phyloP scores from a whole-genome alignment of 305 asterid species.

The Salvia sclarea region DNA sequence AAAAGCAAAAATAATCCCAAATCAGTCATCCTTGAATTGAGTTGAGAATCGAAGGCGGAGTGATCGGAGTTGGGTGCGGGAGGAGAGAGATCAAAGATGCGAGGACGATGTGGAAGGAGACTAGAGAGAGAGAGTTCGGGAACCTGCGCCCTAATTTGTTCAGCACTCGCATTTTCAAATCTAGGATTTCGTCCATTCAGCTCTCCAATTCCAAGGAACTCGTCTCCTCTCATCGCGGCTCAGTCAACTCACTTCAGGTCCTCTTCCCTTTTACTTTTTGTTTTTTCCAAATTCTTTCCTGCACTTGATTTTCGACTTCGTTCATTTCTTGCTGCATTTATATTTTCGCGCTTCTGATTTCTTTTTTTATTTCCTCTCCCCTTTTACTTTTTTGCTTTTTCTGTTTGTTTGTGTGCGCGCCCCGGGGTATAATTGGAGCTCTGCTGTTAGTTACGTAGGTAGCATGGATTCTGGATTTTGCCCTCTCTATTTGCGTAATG shows the following conservation, averaged over 20 bases:
- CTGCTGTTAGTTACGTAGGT: background rate
- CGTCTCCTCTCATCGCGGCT: slow-evolving; percentile 83
- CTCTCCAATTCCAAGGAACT: slow-evolving; percentile 92
- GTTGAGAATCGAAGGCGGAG: slow-evolving; percentile 34
- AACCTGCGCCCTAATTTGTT: slow-evolving; percentile 82
- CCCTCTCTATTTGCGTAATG: background rate
- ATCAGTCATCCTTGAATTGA: slow-evolving; percentile 11
- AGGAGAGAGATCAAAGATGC: slow-evolving; percentile 71
- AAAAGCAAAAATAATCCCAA: background rate
- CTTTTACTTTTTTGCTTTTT: no score
- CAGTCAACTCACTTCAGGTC: slow-evolving; percentile 94
- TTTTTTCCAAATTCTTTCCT: no score
- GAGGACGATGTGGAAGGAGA: slow-evolving; percentile 99
- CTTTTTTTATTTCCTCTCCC: background rate
- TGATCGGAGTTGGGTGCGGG: slow-evolving; percentile 31
- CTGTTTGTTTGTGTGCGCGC: background rate
- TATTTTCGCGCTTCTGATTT: background rate
- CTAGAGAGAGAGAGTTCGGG: slow-evolving; percentile 85
- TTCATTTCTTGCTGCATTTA: background rate
- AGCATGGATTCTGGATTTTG: slow-evolving; percentile 18
- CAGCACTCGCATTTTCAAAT: slow-evolving; percentile 57
- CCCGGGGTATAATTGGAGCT: slow-evolving; percentile 2
- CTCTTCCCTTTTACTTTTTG: background rate
- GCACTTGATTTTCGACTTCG: slow-evolving; percentile 1
- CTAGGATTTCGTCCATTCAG: slow-evolving; percentile 67